Base-by-base conservation (phyloP, 441 rosid genomes). In the Erodium trifolium region DNA sequence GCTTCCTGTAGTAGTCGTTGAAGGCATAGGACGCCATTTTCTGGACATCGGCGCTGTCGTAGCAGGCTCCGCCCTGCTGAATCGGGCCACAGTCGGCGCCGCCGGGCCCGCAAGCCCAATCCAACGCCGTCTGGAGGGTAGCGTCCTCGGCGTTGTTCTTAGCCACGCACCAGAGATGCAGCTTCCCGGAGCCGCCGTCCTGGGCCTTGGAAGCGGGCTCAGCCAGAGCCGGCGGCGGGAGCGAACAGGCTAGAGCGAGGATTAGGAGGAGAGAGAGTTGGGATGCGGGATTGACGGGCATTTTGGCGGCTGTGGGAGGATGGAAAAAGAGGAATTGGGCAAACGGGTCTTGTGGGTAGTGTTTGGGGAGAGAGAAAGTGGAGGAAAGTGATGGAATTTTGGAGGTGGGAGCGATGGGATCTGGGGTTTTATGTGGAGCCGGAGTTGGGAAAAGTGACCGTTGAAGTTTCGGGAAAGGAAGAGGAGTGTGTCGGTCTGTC, bases 71-170 rank as follows among this genome's bases (percentile, higher is more conserved):
- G 53, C 89, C 93, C 69, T 80, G 86, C 81, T 86, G 93, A 66
- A 93, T 87, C 18, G 85, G 87, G 12, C 80, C 68, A 68, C 98
- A 93, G 65, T 86, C 80, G 2, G 93, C 87, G 34, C 92, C 97
- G 18, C 98, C 97, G 3, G 75, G 74, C 1, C 98, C 96, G 72
- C 98, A 93, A 6, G 98, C 96, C 98, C 98, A 93, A 51, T 85
- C 83, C 43, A 93, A 73, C 27, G 96, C 93, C 63, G 71, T 76
- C 84, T 84, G 96, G 2, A 93, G 84, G 10, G 90, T 76, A 13
- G 89, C 79, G 71, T 93, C 97, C n/a, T 84, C 92, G 10, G 99
- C 97, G 85, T 93, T 88, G 83, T 93, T 93, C 92, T 89, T 93
- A 5, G 99, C 97, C 18, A 91, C 97, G 74, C 99, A 93, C 95